phyloP scores from a whole-genome alignment of 1,284 basidiomycete genomes.

The Ustilago curta region DNA sequence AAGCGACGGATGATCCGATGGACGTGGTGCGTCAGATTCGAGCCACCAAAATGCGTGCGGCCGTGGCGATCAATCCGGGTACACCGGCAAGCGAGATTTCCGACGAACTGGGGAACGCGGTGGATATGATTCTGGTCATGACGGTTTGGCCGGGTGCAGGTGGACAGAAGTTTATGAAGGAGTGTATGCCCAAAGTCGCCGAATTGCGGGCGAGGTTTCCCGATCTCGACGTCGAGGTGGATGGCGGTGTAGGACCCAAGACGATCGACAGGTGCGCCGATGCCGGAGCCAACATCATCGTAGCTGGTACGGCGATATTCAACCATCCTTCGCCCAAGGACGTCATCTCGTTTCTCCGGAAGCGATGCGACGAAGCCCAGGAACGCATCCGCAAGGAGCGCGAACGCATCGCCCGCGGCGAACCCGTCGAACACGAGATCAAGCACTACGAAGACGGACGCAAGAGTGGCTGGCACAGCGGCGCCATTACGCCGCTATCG shows the following conservation, averaged over 20 bases:
- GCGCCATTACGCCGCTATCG: slow-evolving; percentile 48
- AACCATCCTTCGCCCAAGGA: slow-evolving; percentile 80
- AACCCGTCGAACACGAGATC: slow-evolving; percentile 45
- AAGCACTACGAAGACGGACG: slow-evolving; percentile 56
- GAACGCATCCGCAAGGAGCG: slow-evolving; percentile 63
- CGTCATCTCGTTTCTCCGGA: slow-evolving; percentile 62
- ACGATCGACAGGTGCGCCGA: slow-evolving; percentile 90
- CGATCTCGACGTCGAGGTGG: slow-evolving; percentile 89
- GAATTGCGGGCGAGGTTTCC: slow-evolving; percentile 92
- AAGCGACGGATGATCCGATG: slow-evolving; percentile 75
- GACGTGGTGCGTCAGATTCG: slow-evolving; percentile 66
- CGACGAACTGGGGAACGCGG: slow-evolving; percentile 64
- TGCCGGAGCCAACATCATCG: slow-evolving; percentile 90
- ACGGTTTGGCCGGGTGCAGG: slow-evolving; percentile 73
- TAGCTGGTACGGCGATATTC: slow-evolving; percentile 97
- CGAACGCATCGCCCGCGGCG: slow-evolving; percentile 57
- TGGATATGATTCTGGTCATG: slow-evolving; percentile 69
- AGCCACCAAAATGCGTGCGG: slow-evolving; percentile 66
- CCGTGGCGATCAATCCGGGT: slow-evolving; percentile 68
- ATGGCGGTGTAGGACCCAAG: slow-evolving; percentile 93
- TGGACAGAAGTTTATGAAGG: slow-evolving; percentile 94
- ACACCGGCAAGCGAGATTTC: slow-evolving; percentile 66
- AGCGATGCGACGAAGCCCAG: slow-evolving; percentile 64
- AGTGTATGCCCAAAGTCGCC: slow-evolving; percentile 89
- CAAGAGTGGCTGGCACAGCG: slow-evolving; percentile 31